Percentiles rank a stretch among this genome's conserved stretches.
phyloP scores from a whole-genome alignment of 768 basidiomycete species.

The Rickenella mellea region DNA sequence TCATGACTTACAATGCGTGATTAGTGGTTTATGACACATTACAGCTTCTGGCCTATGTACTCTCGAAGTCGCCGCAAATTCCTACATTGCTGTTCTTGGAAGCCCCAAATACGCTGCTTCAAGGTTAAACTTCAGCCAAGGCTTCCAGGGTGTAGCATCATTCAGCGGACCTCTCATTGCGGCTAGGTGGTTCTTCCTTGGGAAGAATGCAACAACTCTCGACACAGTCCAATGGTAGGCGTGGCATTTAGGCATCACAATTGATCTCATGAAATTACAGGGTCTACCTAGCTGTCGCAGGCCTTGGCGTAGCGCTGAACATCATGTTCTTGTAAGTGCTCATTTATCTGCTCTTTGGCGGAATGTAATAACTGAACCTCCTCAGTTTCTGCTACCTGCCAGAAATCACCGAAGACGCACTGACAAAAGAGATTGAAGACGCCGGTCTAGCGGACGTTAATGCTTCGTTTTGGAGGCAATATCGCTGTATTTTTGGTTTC shows the following conservation, averaged over 20 bases:
- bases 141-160: slow-evolving; percentile 67
- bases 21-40: not conserved
- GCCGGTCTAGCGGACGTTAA: slow-evolving; percentile 30
- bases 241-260: not conserved
- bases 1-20: not conserved
- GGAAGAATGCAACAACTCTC: slow-evolving; percentile 47
- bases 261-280: slow-evolving; percentile 16
- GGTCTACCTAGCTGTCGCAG: slow-evolving; percentile 59
- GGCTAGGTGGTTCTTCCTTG: slow-evolving; percentile 65
- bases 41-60: slow-evolving; percentile 56
- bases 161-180: slow-evolving; percentile 72
- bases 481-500: slow-evolving; percentile 61
- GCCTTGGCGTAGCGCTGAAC: slow-evolving; percentile 52
- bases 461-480: slow-evolving; percentile 61
- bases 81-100: slow-evolving; percentile 67
- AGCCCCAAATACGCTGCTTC: slow-evolving; percentile 63
- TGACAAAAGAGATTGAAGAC: slow-evolving; percentile 36
- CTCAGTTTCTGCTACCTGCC: slow-evolving; percentile 56
- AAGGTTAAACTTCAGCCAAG: slow-evolving; percentile 72
- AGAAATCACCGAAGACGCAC: slow-evolving; percentile 63
- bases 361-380: slow-evolving; percentile 1
- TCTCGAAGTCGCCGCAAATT: slow-evolving; percentile 69
- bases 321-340: slow-evolving; percentile 49
- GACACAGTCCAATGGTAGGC: slow-evolving; percentile 58
- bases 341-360: not conserved